These are phyloP conservation scores for Fusarium succisae DNA, from an alignment of 2,329 filamentous ascomycete species.

Conservation along the genomic window DNA sequence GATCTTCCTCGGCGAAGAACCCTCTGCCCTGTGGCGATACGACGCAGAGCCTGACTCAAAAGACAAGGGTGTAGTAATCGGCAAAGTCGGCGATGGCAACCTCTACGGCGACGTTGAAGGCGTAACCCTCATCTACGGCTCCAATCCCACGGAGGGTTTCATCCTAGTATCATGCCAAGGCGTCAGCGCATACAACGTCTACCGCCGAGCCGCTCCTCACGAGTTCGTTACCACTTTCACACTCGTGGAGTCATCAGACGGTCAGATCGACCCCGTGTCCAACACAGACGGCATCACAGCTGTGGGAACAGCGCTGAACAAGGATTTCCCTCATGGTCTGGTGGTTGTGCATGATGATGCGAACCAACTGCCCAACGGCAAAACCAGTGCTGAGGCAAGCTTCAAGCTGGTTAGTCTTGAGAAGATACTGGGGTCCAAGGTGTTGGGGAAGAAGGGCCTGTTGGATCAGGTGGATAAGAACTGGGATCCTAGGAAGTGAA, in stretches of 20 bases:
- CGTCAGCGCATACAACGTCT: slow-evolving; percentile 62
- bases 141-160: slow-evolving; percentile 55
- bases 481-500: slow-evolving; percentile 52
- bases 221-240: slow-evolving; percentile 60
- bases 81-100: slow-evolving; percentile 56
- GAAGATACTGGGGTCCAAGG: slow-evolving; percentile 49
- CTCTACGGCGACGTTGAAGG: slow-evolving; percentile 65
- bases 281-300: slow-evolving; percentile 64
- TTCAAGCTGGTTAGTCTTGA: slow-evolving; percentile 60
- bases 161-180: slow-evolving; percentile 63
- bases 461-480: slow-evolving; percentile 49
- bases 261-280: slow-evolving; percentile 58
- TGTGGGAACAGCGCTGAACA: slow-evolving; percentile 55
- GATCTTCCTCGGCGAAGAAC: slow-evolving; percentile 63
- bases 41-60: slow-evolving; percentile 58
- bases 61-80: slow-evolving; percentile 49
- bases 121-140: slow-evolving; percentile 59
- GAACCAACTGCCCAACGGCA: slow-evolving; percentile 58
- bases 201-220: slow-evolving; percentile 59
- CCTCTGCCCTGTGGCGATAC: slow-evolving; percentile 61
- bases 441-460: slow-evolving; percentile 40
- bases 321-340: slow-evolving; percentile 54
- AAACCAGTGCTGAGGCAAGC: slow-evolving; percentile 57
- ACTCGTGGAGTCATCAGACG: slow-evolving; percentile 52
- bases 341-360: slow-evolving; percentile 64